Evolutionary conservation across 208 protist species (phyloP), one percentile per base, ranked within the genome.

Genomic region (Blastocrithidia nonstop): DNA sequence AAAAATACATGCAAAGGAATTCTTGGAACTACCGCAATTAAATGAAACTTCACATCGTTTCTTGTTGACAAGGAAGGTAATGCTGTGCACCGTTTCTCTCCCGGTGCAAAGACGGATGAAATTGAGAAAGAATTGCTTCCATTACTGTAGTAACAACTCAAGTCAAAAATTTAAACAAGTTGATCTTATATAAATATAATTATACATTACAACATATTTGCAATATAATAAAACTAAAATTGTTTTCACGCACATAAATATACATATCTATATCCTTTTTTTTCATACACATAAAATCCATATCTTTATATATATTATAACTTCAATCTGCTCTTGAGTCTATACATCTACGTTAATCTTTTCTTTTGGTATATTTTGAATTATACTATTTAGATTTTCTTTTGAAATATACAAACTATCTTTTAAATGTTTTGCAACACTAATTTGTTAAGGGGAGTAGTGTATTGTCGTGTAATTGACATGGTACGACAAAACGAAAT

Each of bases 31-130:
- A 71, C 64, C 9, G 26, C 65, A 1, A 76, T 96, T 42, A 95
- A 91, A 65, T 95, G 91, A 88, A 96, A 96, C 62, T 96, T 95
- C 65, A 93, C 87, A 2, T 91, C 83, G 11, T 96, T 96, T 50
- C 61, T 95, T 25, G 61, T 84, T 39, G 66, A 89, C 47, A 45
- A 56, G 22, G 60, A 88, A 38, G 83, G 83, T 17, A 44, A 69
- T 11, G 58, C 73, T 13, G 67, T 85, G 43, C 28, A 47, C 19
- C 77, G 83, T 38, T 92, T 82, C 54, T 71, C 78, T 0, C 78
- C 78, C 20, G 78, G 78, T 13, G 56, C 72, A 5, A 63, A 32
- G 9, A 35, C 45, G 8, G 36, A 54, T 0, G 60, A 75, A 31
- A 82, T 88, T 42, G 78, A 79, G 47, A 66, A 77, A 60, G 52